A percentile compares a stretch with the other conserved stretches of the same genome.
Evolutionary conservation across 169 alveolate genomes (phyloP).

Genomic region (Eimeria falciformis): DNA sequence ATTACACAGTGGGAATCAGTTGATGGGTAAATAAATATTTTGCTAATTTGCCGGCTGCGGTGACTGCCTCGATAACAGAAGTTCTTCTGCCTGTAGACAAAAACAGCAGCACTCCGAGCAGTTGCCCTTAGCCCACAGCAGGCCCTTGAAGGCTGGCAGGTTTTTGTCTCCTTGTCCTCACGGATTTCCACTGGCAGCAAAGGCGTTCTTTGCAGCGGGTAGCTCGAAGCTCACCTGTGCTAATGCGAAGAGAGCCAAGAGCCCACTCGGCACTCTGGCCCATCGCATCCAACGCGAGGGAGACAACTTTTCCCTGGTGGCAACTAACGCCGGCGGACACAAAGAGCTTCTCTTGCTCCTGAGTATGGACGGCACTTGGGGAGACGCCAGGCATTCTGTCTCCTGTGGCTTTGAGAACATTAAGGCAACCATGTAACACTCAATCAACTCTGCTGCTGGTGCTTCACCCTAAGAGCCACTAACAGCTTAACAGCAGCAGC

Average conservation of each 20-base stretch:
- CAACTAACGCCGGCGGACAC: conserved; percentile 49
- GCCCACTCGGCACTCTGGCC: conserved; percentile 11
- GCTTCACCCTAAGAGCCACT: neutral
- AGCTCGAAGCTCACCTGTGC: neutral
- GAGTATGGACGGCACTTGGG: no score
- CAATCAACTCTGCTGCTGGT: no score
- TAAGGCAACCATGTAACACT: no score
- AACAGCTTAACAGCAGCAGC: neutral
- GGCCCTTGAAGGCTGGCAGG: neutral
- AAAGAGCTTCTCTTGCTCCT: conserved; percentile 12
- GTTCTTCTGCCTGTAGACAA: neutral
- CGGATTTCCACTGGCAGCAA: neutral
- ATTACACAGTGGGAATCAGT: no score
- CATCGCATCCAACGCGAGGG: conserved; percentile 1
- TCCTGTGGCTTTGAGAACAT: no score
- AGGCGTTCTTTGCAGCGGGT: neutral
- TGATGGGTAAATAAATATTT: conserved; percentile 1
- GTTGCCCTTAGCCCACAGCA: no score
- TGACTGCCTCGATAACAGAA: neutral
- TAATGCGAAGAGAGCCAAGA: conserved; percentile 27
- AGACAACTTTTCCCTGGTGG: conserved; percentile 15
- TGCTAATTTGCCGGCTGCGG: neutral
- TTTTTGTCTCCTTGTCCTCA: neutral
- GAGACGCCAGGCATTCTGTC: no score
- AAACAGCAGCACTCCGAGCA: neutral